Percentiles rank a stretch among this genome's conserved stretches.
Evolutionary conservation across 345 rosid genomes (phyloP).

Genomic region (Populus alba): DNA sequence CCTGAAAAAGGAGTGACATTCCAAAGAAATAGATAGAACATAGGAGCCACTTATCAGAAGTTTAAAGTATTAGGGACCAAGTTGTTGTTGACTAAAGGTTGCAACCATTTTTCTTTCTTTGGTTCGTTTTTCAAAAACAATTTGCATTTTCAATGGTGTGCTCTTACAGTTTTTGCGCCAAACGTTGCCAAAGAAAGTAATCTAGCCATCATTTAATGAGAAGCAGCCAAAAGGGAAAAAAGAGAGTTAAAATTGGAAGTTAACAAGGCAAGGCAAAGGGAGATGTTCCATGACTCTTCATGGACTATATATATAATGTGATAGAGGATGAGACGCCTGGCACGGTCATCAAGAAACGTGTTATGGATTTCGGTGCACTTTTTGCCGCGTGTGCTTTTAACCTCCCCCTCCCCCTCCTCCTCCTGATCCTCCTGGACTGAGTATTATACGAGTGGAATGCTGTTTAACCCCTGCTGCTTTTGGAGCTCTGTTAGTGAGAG

Average conservation of each 20-base stretch:
- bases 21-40: too few species aligned
- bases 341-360: not conserved
- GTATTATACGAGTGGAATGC: not conserved
- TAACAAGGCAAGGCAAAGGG: not conserved
- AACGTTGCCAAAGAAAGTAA: too few species aligned
- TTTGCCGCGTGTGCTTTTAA: not conserved
- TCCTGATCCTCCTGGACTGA: not conserved
- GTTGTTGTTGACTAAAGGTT: too few species aligned
- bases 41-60: too few species aligned
- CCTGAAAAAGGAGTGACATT: too few species aligned
- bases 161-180: too few species aligned
- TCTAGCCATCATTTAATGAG: not conserved
- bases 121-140: too few species aligned
- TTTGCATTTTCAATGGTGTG: too few species aligned
- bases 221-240: not conserved
- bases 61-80: too few species aligned
- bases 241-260: not conserved
- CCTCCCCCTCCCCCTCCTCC: not conserved
- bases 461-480: not conserved
- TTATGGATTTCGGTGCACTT: not conserved
- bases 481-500: not conserved
- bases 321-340: not conserved
- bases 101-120: too few species aligned
- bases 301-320: not conserved
- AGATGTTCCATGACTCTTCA: not conserved